These are phyloP conservation scores for Mycena vulgaris DNA, from an alignment of 768 basidiomycete genomes.

Conservation along the genomic window DNA sequence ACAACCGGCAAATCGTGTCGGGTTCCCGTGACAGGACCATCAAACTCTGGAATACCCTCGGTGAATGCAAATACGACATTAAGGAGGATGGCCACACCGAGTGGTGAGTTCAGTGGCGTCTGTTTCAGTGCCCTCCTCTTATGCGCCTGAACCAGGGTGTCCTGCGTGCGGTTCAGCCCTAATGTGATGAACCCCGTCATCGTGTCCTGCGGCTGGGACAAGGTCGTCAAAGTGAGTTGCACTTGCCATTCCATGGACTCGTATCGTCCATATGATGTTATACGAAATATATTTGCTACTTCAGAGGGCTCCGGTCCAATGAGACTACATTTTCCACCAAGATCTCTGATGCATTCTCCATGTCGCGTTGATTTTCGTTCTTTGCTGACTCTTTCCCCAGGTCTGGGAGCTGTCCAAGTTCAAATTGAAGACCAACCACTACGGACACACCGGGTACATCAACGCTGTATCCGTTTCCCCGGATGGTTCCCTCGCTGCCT, in stretches of 20 bases:
- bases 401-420: slow-evolving; percentile 99
- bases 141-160: slow-evolving; percentile 76
- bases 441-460: slow-evolving; percentile 99
- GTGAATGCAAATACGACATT: slow-evolving; percentile 99
- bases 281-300: slow-evolving; percentile 86
- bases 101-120: slow-evolving; percentile 67
- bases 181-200: slow-evolving; percentile 98
- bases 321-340: slow-evolving; percentile 85
- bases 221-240: slow-evolving; percentile 95
- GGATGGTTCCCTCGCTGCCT: slow-evolving; percentile 98
- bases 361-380: slow-evolving; percentile 10
- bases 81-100: slow-evolving; percentile 98
- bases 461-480: slow-evolving; percentile 99
- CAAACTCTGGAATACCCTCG: slow-evolving; percentile 99
- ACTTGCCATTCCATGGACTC: slow-evolving; percentile 27
- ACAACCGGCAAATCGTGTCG: slow-evolving; percentile 99
- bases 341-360: slow-evolving; percentile 71
- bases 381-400: slow-evolving; percentile 58
- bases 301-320: slow-evolving; percentile 79
- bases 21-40: slow-evolving; percentile 97
- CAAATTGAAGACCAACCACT: slow-evolving; percentile 99
- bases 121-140: slow-evolving; percentile 15
- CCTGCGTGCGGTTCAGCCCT: slow-evolving; percentile 99
- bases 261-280: slow-evolving; percentile 52
- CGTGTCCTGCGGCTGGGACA: slow-evolving; percentile 99